Evolutionary conservation across 768 basidiomycete species (phyloP), one percentile per base, ranked within the genome.

Genomic region (Crepidotus variabilis): DNA sequence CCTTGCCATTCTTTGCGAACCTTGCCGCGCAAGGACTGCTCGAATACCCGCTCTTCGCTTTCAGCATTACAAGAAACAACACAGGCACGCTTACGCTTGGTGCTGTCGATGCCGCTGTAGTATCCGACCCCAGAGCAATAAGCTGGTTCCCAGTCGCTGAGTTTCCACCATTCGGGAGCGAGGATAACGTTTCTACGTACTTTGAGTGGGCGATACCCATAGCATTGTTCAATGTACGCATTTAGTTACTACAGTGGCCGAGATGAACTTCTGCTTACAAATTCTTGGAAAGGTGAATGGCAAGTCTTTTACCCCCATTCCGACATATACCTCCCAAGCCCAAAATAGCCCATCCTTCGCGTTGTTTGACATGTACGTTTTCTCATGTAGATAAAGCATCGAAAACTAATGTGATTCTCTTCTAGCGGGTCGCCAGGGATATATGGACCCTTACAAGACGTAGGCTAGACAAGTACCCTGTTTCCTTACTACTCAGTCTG

Each of bases 391-490:
- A 16, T 43, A 23, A 11, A 5, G 20, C 32, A 21, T 23, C 7
- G 6, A 11, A 18, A 9, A 49, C n/a, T 32, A 23, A 51, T 54
- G 45, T 45, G 32, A 46, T 2, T 10, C n/a, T 13, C 46, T 8
- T 13, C 45, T 57, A 92, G 90, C 43, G 90, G 90, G 23, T 78
- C 87, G 3, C 62, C 80, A 34, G 90, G 89, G 2, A 76, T 92
- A 28, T 88, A 83, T 62, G 90, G 90, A 2, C 87, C 90, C n/a
- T 86, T 81, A 63, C 83, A 85, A 69, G 90, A 91, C 67, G 90
- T 90, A 62, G 50, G 82, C 63, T 6, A 3, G 33, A 21, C 35
- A 23, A 8, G 4, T 14, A 21, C 32, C 43, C 45, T 22, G 22
- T 21, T 32, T 10, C 39, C 5, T 23, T 45, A 10, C 32, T 32